Base-by-base conservation (phyloP, 495 filamentous ascomycete species). In the Amphirosellinia nigrospora region DNA sequence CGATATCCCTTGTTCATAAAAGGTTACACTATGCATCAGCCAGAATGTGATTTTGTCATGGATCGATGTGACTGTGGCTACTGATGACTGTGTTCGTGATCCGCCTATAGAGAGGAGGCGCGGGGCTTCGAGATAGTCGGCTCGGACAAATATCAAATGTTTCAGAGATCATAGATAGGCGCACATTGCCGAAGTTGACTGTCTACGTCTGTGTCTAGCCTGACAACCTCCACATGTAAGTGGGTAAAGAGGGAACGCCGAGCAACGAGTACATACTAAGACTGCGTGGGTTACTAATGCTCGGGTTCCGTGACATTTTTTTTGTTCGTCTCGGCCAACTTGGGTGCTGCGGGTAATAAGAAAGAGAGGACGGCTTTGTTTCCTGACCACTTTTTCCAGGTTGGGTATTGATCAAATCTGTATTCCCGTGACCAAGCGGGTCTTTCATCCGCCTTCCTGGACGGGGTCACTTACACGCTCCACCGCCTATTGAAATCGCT, bases 161-260 rank as follows among this genome's bases (percentile, higher is more conserved):
- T 58, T 9, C 55, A 56, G 6, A 34, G 30, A 16, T 9, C 55
- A 56, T 7, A 34, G 30, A 16, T 16, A 34, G 30, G 13, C 26
- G 52, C 28, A 56, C 26, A n/a, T n/a, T n/a, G n/a, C n/a, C n/a
- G n/a, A n/a, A n/a, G n/a, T n/a, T n/a, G n/a, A n/a, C n/a, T n/a
- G n/a, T n/a, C 5, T 61, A 41, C 58, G 58, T 41, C 58, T 2
- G 13, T 19, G 19, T 4, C 52, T 13, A 15, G 10, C 13, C 46
- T 23, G 23, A 23, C 46, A 50, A 50, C 21, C 48, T 28, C 48
- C 26, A 26, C 46, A 50, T 52, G 21, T 41, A 61, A 19, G 58
- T 61, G 36, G 58, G 23, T 61, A 61, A 9, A 61, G 58, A 61
- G 36, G 10, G 30, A 53, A 53, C 13, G 50, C 50, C 50, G 50